Conservation (phyloP, 768 basidiomycete species). For the Macrolepiota dolichaula region DNA sequence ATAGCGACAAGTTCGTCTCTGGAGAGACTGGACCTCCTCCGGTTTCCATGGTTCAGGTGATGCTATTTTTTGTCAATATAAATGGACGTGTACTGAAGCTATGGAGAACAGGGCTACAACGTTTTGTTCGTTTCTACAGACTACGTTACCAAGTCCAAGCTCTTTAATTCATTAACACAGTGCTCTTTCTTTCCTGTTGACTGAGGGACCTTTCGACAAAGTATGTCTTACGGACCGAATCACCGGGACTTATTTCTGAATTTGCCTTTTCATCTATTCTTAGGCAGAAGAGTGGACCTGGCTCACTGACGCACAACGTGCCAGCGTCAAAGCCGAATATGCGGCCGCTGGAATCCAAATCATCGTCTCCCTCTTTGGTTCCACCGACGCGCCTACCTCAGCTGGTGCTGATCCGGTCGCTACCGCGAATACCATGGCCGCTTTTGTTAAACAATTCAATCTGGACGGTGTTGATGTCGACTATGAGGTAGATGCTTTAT, state of each 20-base stretch:
- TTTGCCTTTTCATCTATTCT: not conserved
- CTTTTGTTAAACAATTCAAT: slow-evolving; percentile 56
- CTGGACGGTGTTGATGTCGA: slow-evolving; percentile 76
- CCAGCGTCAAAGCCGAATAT: slow-evolving; percentile 49
- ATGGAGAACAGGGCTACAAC: slow-evolving; percentile 45
- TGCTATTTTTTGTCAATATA: not conserved
- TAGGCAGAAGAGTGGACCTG: slow-evolving; percentile 52
- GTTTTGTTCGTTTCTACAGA: slow-evolving; percentile 42
- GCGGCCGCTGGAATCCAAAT: slow-evolving; percentile 56
- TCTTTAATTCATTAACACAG: slow-evolving; percentile 20
- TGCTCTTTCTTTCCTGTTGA: slow-evolving; percentile 51
- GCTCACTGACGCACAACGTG: slow-evolving; percentile 41
- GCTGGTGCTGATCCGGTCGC: slow-evolving; percentile 53
- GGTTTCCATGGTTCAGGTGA: slow-evolving; percentile 3
- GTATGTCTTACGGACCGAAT: slow-evolving; percentile 14
- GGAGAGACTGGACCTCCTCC: slow-evolving; percentile 8
- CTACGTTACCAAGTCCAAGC: not conserved
- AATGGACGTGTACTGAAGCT: not conserved
- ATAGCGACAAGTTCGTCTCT: slow-evolving; percentile 11
- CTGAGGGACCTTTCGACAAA: slow-evolving; percentile 57
- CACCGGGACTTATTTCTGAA: not conserved
- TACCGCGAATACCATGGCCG: slow-evolving; percentile 62
- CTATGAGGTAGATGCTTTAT: slow-evolving; percentile 35
- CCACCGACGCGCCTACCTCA: slow-evolving; percentile 55
- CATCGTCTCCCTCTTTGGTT: slow-evolving; percentile 59